These are phyloP conservation scores for Epichloe glyceriae DNA, from an alignment of 2,329 filamentous ascomycete species.

Conservation along the genomic window DNA sequence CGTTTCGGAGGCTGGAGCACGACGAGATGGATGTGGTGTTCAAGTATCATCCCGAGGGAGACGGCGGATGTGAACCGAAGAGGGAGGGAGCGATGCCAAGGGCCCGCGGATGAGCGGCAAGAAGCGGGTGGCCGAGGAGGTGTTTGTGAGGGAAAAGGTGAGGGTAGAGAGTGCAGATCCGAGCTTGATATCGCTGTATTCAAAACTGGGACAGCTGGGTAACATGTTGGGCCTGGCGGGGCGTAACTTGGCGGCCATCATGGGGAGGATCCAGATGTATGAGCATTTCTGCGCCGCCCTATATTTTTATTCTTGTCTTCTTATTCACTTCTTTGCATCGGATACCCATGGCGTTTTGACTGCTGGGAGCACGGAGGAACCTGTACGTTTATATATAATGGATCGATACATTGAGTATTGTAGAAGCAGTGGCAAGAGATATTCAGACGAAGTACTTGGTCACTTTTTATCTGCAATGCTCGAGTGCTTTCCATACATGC, in stretches of 20 bases:
- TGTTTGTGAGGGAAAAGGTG: slow-evolving; percentile 81
- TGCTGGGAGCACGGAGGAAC: no score
- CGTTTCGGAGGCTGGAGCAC: slow-evolving; percentile 51
- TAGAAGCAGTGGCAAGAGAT: no score
- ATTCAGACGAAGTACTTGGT: neutral
- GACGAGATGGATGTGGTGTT: slow-evolving; percentile 74
- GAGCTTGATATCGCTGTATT: slow-evolving; percentile 66
- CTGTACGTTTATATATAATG: no score
- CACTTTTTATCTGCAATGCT: slow-evolving; percentile 4
- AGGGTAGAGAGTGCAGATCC: slow-evolving; percentile 83
- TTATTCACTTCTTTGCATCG: slow-evolving; percentile 5
- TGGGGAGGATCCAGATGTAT: slow-evolving; percentile 39
- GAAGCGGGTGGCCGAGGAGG: slow-evolving; percentile 34
- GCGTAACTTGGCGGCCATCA: slow-evolving; percentile 62
- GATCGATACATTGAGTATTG: no score
- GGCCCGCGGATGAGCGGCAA: slow-evolving; percentile 13
- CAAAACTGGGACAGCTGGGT: slow-evolving; percentile 69
- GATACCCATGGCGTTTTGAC: slow-evolving; percentile 4
- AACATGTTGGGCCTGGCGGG: slow-evolving; percentile 58
- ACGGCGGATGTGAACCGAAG: slow-evolving; percentile 14
- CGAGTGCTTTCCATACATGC: neutral
- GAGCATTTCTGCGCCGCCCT: slow-evolving; percentile 1
- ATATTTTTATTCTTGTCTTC: neutral
- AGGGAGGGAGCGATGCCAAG: slow-evolving; percentile 9
- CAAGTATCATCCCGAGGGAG: slow-evolving; percentile 35